Percentiles rank a stretch among this genome's conserved stretches.
Conservation (phyloP, 345 rosid genomes). For the Cochlearia excelsa region DNA sequence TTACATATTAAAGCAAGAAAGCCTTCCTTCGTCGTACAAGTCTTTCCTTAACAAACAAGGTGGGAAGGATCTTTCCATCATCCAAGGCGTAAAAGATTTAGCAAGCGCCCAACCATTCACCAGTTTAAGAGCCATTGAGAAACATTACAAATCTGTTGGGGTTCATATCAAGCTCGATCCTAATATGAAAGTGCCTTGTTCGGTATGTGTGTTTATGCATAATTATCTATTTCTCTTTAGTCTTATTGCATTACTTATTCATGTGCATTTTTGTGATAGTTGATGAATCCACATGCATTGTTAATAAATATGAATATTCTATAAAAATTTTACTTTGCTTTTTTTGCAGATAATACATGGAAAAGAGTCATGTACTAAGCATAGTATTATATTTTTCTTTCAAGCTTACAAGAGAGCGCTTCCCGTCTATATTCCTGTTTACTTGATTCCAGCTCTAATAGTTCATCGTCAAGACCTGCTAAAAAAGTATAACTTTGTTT, state of each 20-base stretch:
- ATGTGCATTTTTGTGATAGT: background rate
- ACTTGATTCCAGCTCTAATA: constrained; percentile 81
- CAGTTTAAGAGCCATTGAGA: constrained; percentile 63
- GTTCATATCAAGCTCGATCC: constrained; percentile 77
- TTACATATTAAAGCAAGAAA: constrained; percentile 81
- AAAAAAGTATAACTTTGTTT: constrained; percentile 49
- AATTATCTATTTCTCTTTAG: no score
- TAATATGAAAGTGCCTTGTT: constrained; percentile 75
- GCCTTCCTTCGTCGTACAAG: constrained; percentile 85
- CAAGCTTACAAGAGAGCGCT: constrained; percentile 85
- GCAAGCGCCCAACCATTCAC: constrained; percentile 63
- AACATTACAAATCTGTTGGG: constrained; percentile 61
- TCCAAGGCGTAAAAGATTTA: constrained; percentile 78
- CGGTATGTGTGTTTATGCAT: constrained; percentile 42
- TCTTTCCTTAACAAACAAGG: constrained; percentile 90
- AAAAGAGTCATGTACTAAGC: constrained; percentile 67
- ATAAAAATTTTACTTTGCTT: constrained; percentile 16
- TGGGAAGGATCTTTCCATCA: constrained; percentile 62
- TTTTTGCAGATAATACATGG: constrained; percentile 83
- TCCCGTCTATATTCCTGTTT: constrained; percentile 93
- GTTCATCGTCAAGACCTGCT: constrained; percentile 85
- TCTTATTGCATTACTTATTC: no score
- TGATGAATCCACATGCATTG: background rate
- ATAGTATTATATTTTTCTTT: constrained; percentile 58
- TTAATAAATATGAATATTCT: no score